Evolutionary conservation across 441 rosid species (phyloP).

Genomic region (Manihot esculenta): DNA sequence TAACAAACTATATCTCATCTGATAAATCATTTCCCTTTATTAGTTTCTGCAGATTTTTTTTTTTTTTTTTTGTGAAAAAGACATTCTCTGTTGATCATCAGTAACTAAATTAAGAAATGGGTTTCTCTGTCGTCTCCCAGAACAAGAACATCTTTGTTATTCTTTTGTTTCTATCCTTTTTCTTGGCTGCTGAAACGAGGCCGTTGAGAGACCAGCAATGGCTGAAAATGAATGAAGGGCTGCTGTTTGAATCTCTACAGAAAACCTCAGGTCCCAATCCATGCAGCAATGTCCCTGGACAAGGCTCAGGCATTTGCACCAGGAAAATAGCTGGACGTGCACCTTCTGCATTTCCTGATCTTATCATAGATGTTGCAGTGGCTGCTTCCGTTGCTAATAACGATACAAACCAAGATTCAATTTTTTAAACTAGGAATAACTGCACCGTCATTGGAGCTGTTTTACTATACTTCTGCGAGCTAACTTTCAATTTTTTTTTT

Average conservation of each 20-base stretch:
- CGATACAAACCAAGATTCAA: no score
- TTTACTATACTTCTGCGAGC: no score
- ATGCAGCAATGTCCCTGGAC: constrained; percentile 23
- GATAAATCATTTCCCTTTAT: neutral
- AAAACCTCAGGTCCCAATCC: constrained; percentile 23
- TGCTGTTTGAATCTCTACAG: constrained; percentile 16
- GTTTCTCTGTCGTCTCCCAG: neutral
- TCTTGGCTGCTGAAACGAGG: constrained; percentile 29
- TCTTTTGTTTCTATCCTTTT: constrained; percentile 17
- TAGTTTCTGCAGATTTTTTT: no score
- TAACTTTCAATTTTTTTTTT: no score
- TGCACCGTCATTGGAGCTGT: no score
- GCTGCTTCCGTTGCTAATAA: no score
- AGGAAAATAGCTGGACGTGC: constrained; percentile 8
- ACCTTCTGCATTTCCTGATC: no score
- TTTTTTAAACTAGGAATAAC: no score
- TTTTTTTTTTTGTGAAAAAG: no score
- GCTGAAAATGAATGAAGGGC: neutral
- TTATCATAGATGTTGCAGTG: no score
- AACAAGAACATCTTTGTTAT: constrained; percentile 3
- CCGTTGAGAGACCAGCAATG: constrained; percentile 14
- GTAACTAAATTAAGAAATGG: constrained; percentile 14
- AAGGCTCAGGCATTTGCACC: constrained; percentile 25
- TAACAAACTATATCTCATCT: neutral
- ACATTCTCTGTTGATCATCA: no score